A percentile compares a stretch with the other conserved stretches of the same genome.
Conservation (phyloP, 441 rosid species). For the Gossypium gossypioides region DNA sequence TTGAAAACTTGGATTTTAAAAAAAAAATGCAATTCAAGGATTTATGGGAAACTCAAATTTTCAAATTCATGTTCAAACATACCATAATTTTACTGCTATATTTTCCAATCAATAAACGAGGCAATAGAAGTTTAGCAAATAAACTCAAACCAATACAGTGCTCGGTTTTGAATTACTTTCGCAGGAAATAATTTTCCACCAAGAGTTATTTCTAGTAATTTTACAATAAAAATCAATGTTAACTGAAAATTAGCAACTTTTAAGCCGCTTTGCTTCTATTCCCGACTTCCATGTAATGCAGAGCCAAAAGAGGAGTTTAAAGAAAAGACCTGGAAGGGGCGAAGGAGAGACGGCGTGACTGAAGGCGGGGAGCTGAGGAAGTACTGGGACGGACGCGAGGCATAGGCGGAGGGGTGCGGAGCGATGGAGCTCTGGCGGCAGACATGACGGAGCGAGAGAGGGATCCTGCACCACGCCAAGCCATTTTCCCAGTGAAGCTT, state of each 20-base stretch:
- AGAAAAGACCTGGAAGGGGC: slow-evolving; percentile 41
- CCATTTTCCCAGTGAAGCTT: slow-evolving; percentile 21
- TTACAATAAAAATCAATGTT: background rate
- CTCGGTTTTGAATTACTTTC: background rate
- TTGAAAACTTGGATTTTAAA: background rate
- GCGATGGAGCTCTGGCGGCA: slow-evolving; percentile 42
- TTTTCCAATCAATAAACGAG: background rate
- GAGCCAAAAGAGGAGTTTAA: background rate
- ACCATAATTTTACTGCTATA: background rate
- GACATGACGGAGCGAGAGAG: slow-evolving; percentile 27
- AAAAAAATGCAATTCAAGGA: background rate
- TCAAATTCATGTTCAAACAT: background rate
- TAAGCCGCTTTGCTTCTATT: background rate
- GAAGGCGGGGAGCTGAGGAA: slow-evolving; percentile 35
- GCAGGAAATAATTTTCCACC: background rate
- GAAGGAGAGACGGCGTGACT: slow-evolving; percentile 46
- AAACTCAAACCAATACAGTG: background rate
- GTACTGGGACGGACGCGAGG: slow-evolving; percentile 45
- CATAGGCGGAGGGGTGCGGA: slow-evolving; percentile 41
- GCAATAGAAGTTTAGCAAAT: background rate
- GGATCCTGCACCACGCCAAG: slow-evolving; percentile 38
- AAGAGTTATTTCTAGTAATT: background rate
- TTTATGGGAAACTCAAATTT: background rate
- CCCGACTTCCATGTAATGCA: background rate
- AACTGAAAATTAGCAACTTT: background rate